Evolutionary conservation across 768 basidiomycete species (phyloP), one percentile per base, ranked within the genome.

Genomic region (Neoboletus subvelutipes): DNA sequence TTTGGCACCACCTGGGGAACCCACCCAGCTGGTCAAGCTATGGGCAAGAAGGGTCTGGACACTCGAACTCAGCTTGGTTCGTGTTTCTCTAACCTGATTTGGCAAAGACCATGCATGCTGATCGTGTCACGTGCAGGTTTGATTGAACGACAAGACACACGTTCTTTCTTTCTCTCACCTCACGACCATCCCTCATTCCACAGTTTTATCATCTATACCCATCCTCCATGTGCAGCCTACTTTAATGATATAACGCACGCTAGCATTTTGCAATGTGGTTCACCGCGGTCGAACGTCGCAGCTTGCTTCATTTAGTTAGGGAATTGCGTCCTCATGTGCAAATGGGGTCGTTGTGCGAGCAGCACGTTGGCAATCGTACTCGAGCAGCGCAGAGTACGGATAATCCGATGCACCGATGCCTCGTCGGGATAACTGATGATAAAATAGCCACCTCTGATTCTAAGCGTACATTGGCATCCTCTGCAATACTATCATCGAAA

Each of bases 1-100:
- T 52, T 69, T 98, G 42, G 84, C 88, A 9, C 78, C 80, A 5
- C 70, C 77, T 1, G 84, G 77, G 5, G 80, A 79, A 37, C 74
- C 83, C 50, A 67, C 80, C 10, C 77, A 81, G 64, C 76, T 73
- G 11, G 83, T 95, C 64, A 98, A 98, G 74, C 80, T 99, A 45
- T 98, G 97, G 96, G 94, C 96, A 20, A 83, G 97, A 56, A 79
- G 97, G 56, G 97, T 99, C 17, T 99, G 97, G 97, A 99, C 97
- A 11, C 79, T 99, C 55, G 97, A 99, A 77, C 80, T 98, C 56
- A 94, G 92, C 72, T 76, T 98, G 80, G 94, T 98, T 59, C 48
- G 78, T 74, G 56, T 51, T 12, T 45, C 26, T 45, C 34, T 29
- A n/a, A 20, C 45, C 11, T 11, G 15, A 33, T 40, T 55, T 51